These are phyloP conservation scores for Przewalskia tangutica DNA, from an alignment of 257 asterid species.

Conservation along the genomic window DNA sequence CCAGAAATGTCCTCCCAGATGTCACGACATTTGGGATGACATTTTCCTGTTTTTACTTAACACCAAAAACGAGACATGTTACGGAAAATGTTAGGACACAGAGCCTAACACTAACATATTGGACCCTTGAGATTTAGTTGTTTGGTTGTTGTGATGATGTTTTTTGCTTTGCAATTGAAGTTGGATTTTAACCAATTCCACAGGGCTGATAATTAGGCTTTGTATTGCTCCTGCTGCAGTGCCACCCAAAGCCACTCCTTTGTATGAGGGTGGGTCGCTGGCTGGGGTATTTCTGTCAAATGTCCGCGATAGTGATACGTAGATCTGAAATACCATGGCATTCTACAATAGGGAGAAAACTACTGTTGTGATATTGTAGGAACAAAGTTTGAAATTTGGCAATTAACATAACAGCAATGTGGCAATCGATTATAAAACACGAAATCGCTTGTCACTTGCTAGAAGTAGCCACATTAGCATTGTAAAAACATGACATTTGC, in stretches of 20 bases:
- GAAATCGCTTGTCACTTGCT: neutral
- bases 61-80: too few species aligned
- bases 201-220: constrained; percentile 58
- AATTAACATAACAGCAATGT: neutral
- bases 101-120: too few species aligned
- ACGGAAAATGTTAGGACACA: too few species aligned
- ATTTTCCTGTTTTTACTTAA: too few species aligned
- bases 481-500: neutral
- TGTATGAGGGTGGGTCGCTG: constrained; percentile 49
- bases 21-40: too few species aligned
- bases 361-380: neutral
- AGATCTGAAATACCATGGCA: constrained; percentile 63
- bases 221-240: constrained; percentile 59
- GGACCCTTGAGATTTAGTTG: constrained; percentile 34
- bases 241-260: constrained; percentile 51
- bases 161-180: constrained; percentile 41
- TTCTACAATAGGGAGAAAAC: constrained; percentile 39
- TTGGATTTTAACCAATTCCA: constrained; percentile 71
- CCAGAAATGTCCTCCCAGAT: too few species aligned
- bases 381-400: neutral
- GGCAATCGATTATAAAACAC: too few species aligned
- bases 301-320: constrained; percentile 46
- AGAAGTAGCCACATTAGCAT: neutral
- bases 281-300: constrained; percentile 20
- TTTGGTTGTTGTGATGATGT: neutral